Percentiles rank a stretch among this genome's conserved stretches.
Conservation (phyloP, 2,329 filamentous ascomycete species). For the Westerdykella aurantiaca region DNA sequence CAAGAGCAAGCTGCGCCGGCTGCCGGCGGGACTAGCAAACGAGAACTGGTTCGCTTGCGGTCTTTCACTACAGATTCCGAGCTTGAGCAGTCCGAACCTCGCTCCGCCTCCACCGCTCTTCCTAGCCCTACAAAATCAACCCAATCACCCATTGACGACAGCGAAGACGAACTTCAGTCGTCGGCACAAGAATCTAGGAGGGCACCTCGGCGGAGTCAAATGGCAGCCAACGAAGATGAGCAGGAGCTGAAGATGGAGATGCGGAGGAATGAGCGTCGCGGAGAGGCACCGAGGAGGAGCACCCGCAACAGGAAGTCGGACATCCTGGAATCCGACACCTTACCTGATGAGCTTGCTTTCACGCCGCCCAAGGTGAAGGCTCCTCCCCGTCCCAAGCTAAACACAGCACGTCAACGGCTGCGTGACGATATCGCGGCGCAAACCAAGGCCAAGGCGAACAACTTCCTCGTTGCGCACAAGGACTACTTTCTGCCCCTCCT, state of each 20-base stretch:
- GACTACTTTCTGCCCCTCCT: constrained; percentile 45
- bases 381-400: constrained; percentile 14
- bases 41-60: not conserved
- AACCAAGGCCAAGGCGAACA: constrained; percentile 42
- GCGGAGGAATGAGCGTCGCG: constrained; percentile 9
- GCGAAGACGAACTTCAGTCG: too few species aligned
- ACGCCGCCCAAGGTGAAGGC: not conserved
- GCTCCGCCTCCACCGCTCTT: too few species aligned
- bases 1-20: not conserved
- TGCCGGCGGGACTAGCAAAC: not conserved
- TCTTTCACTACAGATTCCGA: too few species aligned
- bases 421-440: constrained; percentile 39
- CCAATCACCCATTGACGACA: not conserved
- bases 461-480: constrained; percentile 43
- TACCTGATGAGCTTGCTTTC: constrained; percentile 5
- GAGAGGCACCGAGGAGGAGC: constrained; percentile 14
- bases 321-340: constrained; percentile 30
- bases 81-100: too few species aligned
- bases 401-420: constrained; percentile 38
- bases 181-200: not conserved
- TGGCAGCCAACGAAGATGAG: not conserved
- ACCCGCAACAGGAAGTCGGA: constrained; percentile 19
- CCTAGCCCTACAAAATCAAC: not conserved
- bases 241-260: constrained; percentile 33
- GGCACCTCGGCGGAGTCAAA: not conserved